Evolutionary conservation across 108 stramenopile genomes (phyloP).

Genomic region (Pseudonitzschia multiseries): DNA sequence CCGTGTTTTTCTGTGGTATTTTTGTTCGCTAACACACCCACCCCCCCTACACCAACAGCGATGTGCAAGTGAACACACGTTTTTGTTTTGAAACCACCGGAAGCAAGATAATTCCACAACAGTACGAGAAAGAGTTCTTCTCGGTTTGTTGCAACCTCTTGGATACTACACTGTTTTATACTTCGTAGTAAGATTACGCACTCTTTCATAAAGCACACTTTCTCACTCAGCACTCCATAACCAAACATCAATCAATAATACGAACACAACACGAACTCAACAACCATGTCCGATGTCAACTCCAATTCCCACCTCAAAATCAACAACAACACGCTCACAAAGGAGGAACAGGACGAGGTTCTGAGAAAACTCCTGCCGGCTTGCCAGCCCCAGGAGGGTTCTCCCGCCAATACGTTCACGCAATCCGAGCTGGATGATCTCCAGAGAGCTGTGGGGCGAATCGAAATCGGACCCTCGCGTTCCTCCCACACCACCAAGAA

Average conservation of each 20-base stretch:
- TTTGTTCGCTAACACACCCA: too few relatives aligned
- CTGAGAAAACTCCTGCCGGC: conserved; percentile 38
- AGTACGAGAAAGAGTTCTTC: too few relatives aligned
- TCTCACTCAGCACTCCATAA: too few relatives aligned
- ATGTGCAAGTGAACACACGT: too few relatives aligned
- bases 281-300: neutral
- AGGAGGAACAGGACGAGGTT: conserved; percentile 36
- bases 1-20: too few relatives aligned
- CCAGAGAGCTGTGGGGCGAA: conserved; percentile 29
- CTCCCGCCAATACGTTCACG: conserved; percentile 54
- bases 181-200: too few relatives aligned
- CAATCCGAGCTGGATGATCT: conserved; percentile 39
- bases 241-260: neutral
- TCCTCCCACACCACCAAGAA: neutral
- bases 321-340: conserved; percentile 30
- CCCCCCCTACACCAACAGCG: neutral
- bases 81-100: too few relatives aligned
- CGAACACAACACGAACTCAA: too few relatives aligned
- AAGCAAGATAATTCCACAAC: too few relatives aligned
- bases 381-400: conserved; percentile 55
- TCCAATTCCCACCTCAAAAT: conserved; percentile 16
- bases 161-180: too few relatives aligned
- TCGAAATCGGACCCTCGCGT: neutral
- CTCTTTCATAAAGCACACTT: too few relatives aligned
- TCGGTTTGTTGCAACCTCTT: too few relatives aligned